phyloP scores from a whole-genome alignment of 2,329 filamentous ascomycete genomes.

The Aureobasidium sp. region DNA sequence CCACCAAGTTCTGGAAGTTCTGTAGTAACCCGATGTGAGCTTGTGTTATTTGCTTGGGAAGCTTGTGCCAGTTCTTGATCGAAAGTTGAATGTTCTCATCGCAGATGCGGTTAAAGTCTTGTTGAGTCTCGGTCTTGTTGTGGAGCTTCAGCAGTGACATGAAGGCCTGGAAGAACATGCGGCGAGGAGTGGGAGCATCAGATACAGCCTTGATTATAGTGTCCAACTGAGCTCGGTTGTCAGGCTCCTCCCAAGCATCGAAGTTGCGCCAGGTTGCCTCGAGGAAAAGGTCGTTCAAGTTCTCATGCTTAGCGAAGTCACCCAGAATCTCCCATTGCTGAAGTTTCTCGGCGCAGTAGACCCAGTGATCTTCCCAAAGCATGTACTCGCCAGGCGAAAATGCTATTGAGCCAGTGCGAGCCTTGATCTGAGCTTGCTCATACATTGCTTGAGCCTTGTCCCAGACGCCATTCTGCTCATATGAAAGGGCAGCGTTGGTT shows the following conservation, averaged over 20 bases:
- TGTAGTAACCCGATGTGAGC: constrained; percentile 92
- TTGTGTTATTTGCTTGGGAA: constrained; percentile 88
- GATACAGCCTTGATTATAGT: constrained; percentile 94
- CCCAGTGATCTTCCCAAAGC: constrained; percentile 99
- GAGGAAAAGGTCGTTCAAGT: constrained; percentile 89
- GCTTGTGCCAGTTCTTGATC: constrained; percentile 96
- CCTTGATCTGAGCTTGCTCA: constrained; percentile 93
- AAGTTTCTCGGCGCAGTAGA: constrained; percentile 92
- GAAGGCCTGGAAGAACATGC: constrained; percentile 97
- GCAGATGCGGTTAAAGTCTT: constrained; percentile 81
- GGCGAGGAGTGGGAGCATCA: constrained; percentile 87
- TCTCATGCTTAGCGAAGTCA: constrained; percentile 98
- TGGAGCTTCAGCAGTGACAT: constrained; percentile 94
- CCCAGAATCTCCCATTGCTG: constrained; percentile 98
- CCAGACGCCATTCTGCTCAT: constrained; percentile 99
- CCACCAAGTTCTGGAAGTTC: constrained; percentile 96
- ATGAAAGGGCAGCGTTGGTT: constrained; percentile 92
- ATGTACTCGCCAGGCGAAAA: constrained; percentile 97
- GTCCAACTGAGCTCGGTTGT: constrained; percentile 82
- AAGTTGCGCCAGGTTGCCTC: constrained; percentile 94
- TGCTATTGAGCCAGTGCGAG: constrained; percentile 83
- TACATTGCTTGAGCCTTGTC: constrained; percentile 97
- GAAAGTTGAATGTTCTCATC: constrained; percentile 97
- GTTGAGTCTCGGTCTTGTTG: constrained; percentile 69
- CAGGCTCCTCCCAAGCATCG: constrained; percentile 84